Conservation (phyloP, 768 basidiomycete genomes). For the Russula olivacea region DNA sequence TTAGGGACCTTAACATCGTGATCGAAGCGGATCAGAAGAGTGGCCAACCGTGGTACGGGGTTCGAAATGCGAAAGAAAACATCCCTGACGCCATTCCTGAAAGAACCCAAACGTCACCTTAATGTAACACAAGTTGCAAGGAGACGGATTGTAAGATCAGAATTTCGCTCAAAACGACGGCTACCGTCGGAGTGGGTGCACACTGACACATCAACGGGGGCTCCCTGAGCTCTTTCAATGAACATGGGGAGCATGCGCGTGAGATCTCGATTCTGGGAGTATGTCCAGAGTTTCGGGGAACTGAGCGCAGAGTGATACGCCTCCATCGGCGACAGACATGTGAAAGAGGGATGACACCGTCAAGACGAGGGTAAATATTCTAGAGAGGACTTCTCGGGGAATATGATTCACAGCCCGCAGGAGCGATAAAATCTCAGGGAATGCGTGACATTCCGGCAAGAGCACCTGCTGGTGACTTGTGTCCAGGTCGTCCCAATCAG, state of each 20-base stretch:
- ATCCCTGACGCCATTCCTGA: not conserved
- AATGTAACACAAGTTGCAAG: too few relatives aligned
- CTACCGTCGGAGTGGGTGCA: not conserved
- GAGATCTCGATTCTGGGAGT: not conserved
- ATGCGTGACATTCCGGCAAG: not conserved
- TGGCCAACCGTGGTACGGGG: constrained; percentile 6
- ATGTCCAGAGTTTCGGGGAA: constrained; percentile 6
- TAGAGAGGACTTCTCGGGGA: not conserved
- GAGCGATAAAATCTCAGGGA: not conserved
- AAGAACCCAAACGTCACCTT: too few relatives aligned
- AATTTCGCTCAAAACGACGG: not conserved
- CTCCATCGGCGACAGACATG: too few relatives aligned
- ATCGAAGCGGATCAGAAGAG: constrained; percentile 6
- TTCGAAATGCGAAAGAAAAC: not conserved
- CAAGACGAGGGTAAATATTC: too few relatives aligned
- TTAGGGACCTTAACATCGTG: not conserved
- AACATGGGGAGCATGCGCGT: constrained; percentile 5
- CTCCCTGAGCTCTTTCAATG: constrained; percentile 1
- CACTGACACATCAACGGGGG: not conserved
- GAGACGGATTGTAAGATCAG: not conserved
- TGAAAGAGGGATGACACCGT: too few relatives aligned
- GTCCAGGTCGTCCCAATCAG: too few relatives aligned
- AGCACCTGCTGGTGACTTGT: constrained; percentile 4
- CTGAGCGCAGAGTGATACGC: too few relatives aligned
- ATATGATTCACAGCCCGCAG: constrained; percentile 5